Conservation (phyloP, 495 filamentous ascomycete species). For the Durotheca rogersii region DNA sequence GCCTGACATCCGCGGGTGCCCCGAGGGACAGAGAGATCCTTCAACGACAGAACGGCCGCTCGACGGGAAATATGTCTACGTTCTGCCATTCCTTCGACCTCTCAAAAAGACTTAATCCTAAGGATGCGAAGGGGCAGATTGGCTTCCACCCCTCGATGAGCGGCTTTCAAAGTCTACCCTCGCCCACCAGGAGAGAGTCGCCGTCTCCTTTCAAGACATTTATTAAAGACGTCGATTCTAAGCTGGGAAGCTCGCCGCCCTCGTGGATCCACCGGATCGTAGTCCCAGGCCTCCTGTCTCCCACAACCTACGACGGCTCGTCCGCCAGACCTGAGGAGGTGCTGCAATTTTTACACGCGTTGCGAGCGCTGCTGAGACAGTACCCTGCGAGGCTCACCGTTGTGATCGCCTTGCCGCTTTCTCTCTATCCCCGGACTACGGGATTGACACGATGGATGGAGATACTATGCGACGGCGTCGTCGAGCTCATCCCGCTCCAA, state of each 20-base stretch:
- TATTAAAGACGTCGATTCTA: constrained; percentile 57
- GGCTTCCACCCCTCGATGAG: constrained; percentile 47
- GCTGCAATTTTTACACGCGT: constrained; percentile 78
- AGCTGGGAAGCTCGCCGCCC: constrained; percentile 58
- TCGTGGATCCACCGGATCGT: constrained; percentile 76
- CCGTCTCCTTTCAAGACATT: constrained; percentile 65
- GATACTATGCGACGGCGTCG: constrained; percentile 77
- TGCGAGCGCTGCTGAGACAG: constrained; percentile 71
- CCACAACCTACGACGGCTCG: constrained; percentile 71
- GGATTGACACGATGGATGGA: constrained; percentile 89
- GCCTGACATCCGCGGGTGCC: constrained; percentile 63
- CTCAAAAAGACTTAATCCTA: constrained; percentile 72
- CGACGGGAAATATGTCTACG: constrained; percentile 25
- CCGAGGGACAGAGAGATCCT: constrained; percentile 45
- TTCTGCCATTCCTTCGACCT: constrained; percentile 94
- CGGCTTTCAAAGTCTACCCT: constrained; percentile 26
- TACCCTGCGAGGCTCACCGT: constrained; percentile 66
- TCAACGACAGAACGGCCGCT: constrained; percentile 17
- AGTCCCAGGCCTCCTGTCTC: constrained; percentile 80
- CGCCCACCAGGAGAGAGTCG: constrained; percentile 4
- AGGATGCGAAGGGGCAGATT: constrained; percentile 47
- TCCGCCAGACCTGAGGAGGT: constrained; percentile 67
- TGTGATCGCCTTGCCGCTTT: constrained; percentile 76
- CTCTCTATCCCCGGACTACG: constrained; percentile 74
- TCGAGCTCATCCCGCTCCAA: constrained; percentile 86